These are phyloP conservation scores for Pezicula radicicola DNA, from an alignment of 2,329 filamentous ascomycete genomes.

Conservation along the genomic window DNA sequence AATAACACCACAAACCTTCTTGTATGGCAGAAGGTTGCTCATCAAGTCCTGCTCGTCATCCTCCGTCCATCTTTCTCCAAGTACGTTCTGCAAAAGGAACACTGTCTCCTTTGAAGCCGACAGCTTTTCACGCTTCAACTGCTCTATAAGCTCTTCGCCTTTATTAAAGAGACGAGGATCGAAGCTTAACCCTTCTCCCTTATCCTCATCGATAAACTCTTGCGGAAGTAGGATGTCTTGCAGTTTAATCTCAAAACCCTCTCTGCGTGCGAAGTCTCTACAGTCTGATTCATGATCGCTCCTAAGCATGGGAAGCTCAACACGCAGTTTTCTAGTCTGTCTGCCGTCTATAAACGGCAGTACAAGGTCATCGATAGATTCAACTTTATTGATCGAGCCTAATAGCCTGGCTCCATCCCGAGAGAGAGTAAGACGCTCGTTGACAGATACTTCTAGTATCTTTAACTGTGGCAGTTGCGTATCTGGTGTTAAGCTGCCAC, in stretches of 20 bases:
- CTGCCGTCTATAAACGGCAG: slow-evolving; percentile 5
- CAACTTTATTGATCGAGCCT: slow-evolving; percentile 8
- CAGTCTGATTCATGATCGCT: slow-evolving; percentile 25
- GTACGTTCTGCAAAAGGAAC: slow-evolving; percentile 12
- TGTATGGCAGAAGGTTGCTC: slow-evolving; percentile 15
- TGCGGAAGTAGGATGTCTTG: slow-evolving; percentile 24
- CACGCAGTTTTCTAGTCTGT: slow-evolving; percentile 5
- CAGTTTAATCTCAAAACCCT: slow-evolving; percentile 22
- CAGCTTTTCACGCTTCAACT: slow-evolving; percentile 24
- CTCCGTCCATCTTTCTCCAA: slow-evolving; percentile 16
- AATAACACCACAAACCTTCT: slow-evolving; percentile 14
- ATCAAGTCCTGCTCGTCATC: slow-evolving; percentile 20
- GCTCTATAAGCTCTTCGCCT: slow-evolving; percentile 12
- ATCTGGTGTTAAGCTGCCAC: slow-evolving; percentile 1
- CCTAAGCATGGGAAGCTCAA: slow-evolving; percentile 25
- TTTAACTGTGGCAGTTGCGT: slow-evolving; percentile 15
- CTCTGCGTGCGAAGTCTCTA: slow-evolving; percentile 18
- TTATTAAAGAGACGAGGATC: slow-evolving; percentile 13
- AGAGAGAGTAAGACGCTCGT: slow-evolving; percentile 21
- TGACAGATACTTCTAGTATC: slow-evolving; percentile 6
- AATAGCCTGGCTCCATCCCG: slow-evolving; percentile 21
- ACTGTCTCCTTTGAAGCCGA: slow-evolving; percentile 21
- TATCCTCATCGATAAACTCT: slow-evolving; percentile 23
- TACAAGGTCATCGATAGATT: slow-evolving; percentile 9
- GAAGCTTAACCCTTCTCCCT: slow-evolving; percentile 22